phyloP scores from a whole-genome alignment of 129 eudicot genomes.

The Erigeron canadensis region DNA sequence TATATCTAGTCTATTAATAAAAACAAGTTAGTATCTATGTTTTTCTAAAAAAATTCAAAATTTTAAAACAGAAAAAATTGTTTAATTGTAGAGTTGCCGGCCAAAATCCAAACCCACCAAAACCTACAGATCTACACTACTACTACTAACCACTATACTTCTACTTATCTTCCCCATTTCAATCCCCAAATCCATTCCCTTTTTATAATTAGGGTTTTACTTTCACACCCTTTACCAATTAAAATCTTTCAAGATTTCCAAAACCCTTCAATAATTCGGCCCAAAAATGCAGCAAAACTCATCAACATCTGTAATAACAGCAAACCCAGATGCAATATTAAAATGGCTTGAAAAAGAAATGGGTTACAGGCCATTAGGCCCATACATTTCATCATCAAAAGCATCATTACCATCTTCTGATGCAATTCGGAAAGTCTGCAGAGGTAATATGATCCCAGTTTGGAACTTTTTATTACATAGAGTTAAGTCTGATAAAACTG shows the following conservation, averaged over 20 bases:
- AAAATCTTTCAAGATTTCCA: too few relatives aligned
- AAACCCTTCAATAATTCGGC: not conserved
- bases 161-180: not conserved
- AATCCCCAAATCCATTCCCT: not conserved
- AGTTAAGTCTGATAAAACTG: conserved; percentile 95
- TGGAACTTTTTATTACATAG: conserved; percentile 70
- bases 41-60: too few relatives aligned
- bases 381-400: conserved; percentile 60
- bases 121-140: too few relatives aligned
- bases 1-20: too few relatives aligned
- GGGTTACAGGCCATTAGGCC: conserved; percentile 84
- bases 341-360: conserved; percentile 93
- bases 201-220: too few relatives aligned
- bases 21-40: too few relatives aligned
- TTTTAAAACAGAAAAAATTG: too few relatives aligned
- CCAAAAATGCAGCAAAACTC: conserved; percentile 69
- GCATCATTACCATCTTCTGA: conserved; percentile 67
- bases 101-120: too few relatives aligned
- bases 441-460: conserved; percentile 95
- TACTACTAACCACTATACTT: too few relatives aligned
- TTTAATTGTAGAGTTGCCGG: too few relatives aligned
- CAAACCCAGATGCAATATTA: conserved; percentile 77
- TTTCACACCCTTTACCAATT: too few relatives aligned
- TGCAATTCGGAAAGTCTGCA: conserved; percentile 71
- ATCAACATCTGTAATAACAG: conserved; percentile 40